phyloP scores from a whole-genome alignment of 1,284 basidiomycete species.

The Boletellus deceptivus region DNA sequence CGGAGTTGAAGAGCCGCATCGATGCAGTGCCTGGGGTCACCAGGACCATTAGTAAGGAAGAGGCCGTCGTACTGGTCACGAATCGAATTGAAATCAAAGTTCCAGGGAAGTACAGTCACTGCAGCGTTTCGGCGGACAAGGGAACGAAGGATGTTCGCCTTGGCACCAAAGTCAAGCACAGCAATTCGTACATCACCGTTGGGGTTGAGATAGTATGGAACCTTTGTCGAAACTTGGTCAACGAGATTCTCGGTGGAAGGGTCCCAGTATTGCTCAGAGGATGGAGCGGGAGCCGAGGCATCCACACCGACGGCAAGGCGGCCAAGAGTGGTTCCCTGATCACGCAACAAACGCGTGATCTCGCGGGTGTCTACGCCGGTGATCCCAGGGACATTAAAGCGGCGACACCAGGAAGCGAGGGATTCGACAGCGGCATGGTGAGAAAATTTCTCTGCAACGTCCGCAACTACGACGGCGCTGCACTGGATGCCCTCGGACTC shows the following conservation, averaged over 20 bases:
- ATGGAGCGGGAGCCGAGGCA: slow-evolving; percentile 57
- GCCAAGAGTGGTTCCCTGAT: slow-evolving; percentile 96
- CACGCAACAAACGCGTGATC: slow-evolving; percentile 89
- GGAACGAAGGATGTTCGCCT: slow-evolving; percentile 95
- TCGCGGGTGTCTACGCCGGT: slow-evolving; percentile 98
- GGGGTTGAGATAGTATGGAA: slow-evolving; percentile 86
- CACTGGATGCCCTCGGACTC: slow-evolving; percentile 92
- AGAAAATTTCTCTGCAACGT: slow-evolving; percentile 93
- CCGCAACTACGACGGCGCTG: slow-evolving; percentile 89
- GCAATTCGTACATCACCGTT: slow-evolving; percentile 88
- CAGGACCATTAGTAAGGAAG: slow-evolving; percentile 96
- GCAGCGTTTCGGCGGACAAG: slow-evolving; percentile 88
- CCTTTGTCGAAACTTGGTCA: slow-evolving; percentile 86
- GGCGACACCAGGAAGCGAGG: slow-evolving; percentile 90
- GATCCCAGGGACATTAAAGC: slow-evolving; percentile 88
- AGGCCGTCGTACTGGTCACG: slow-evolving; percentile 92
- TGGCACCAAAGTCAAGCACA: slow-evolving; percentile 95
- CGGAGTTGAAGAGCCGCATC: slow-evolving; percentile 82
- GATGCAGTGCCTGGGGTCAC: slow-evolving; percentile 89
- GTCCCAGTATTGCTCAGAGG: slow-evolving; percentile 82
- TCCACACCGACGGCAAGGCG: slow-evolving; percentile 86
- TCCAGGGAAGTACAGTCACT: slow-evolving; percentile 96
- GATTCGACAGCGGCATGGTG: slow-evolving; percentile 95
- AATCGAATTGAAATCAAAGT: slow-evolving; percentile 91
- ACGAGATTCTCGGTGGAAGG: slow-evolving; percentile 92